Evolutionary conservation across 1,139 yeast species (phyloP).

Genomic region (Pneumocystis sp.): DNA sequence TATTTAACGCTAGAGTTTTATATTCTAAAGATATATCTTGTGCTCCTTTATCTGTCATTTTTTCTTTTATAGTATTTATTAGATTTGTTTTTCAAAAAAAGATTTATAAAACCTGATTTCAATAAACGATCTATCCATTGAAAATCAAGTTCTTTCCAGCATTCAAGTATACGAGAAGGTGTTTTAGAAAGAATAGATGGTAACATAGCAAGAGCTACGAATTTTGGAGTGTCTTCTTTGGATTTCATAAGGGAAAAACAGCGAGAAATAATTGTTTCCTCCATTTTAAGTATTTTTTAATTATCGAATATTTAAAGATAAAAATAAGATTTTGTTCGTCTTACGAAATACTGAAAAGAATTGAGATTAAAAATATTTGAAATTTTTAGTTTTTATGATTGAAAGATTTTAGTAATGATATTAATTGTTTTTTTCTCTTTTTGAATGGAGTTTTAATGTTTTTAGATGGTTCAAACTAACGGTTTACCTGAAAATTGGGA

Average conservation of each 20-base stretch:
- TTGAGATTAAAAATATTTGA: neutral
- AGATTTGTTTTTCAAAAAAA: neutral
- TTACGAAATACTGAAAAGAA: neutral
- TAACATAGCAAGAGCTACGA: conserved; percentile 8
- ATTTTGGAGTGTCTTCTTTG: conserved; percentile 6
- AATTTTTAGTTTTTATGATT: neutral
- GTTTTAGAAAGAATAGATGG: conserved; percentile 3
- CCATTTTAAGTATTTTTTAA: neutral
- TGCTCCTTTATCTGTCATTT: neutral
- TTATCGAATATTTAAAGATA: neutral
- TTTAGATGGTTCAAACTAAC: conserved; percentile 24
- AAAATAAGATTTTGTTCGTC: neutral
- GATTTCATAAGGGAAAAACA: conserved; percentile 7
- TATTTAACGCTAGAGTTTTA: conserved; percentile 4
- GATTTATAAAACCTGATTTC: neutral
- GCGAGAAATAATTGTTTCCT: neutral
- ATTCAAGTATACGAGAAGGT: conserved; percentile 1
- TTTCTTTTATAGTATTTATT: neutral
- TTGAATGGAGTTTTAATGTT: neutral
- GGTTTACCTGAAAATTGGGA: conserved; percentile 87
- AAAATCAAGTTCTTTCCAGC: conserved; percentile 6
- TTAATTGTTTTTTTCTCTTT: neutral
- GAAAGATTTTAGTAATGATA: neutral
- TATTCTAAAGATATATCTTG: conserved; percentile 1
- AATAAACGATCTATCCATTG: conserved; percentile 6